Conservation (phyloP, 177 flowering plant species). For the Tripterygium wilfordii region DNA sequence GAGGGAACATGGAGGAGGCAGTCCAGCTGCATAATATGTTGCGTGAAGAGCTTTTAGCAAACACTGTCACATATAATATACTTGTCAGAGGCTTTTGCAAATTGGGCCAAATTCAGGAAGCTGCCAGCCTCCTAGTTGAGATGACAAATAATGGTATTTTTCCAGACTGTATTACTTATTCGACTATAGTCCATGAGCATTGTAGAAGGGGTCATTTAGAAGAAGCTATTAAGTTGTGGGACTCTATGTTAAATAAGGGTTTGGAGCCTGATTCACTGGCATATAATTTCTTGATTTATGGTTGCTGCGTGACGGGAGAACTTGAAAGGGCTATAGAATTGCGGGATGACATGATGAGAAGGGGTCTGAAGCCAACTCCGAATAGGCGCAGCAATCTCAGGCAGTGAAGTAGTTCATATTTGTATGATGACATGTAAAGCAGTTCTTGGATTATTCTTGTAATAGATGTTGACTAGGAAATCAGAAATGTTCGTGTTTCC, state of each 20-base stretch:
- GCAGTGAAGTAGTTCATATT: constrained; percentile 20
- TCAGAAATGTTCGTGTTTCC: too few relatives aligned
- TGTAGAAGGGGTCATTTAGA: constrained; percentile 51
- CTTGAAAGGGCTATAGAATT: constrained; percentile 49
- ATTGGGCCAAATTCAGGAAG: constrained; percentile 54
- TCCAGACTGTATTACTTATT: constrained; percentile 85
- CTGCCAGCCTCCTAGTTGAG: constrained; percentile 37
- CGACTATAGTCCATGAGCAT: constrained; percentile 63
- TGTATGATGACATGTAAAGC: not conserved
- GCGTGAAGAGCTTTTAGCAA: constrained; percentile 52
- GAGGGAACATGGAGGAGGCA: constrained; percentile 69
- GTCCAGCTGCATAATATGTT: constrained; percentile 52
- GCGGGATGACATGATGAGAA: constrained; percentile 62
- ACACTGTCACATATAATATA: constrained; percentile 73
- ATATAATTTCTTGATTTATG: constrained; percentile 69
- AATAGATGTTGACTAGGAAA: not conserved
- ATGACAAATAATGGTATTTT: constrained; percentile 47
- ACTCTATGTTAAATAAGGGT: constrained; percentile 56
- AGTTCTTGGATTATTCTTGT: not conserved
- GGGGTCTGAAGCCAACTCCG: constrained; percentile 37
- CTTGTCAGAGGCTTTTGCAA: constrained; percentile 77
- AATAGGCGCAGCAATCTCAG: constrained; percentile 32
- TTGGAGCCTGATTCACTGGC: constrained; percentile 68
- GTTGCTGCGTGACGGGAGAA: constrained; percentile 60
- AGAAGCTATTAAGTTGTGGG: constrained; percentile 65